Evolutionary conservation across 2,329 filamentous ascomycete species (phyloP).

Genomic region (Sphaerulina populicola): DNA sequence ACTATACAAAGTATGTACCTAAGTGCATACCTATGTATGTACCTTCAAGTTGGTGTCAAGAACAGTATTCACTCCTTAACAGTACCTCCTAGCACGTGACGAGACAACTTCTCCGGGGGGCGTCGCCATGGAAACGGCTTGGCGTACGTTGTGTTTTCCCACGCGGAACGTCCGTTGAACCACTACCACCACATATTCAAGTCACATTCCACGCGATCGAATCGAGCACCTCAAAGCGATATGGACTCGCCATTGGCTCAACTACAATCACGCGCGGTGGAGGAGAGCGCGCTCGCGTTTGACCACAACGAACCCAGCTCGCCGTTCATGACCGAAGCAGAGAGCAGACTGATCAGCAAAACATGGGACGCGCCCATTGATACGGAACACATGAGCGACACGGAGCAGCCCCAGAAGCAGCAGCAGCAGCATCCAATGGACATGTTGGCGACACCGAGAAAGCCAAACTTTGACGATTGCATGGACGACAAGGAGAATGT

Average conservation of each 20-base stretch:
- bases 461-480: conserved; percentile 7
- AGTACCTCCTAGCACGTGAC: no score
- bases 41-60: no score
- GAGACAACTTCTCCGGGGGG: no score
- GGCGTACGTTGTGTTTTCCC: neutral
- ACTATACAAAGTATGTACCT: no score
- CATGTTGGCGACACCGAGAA: conserved; percentile 15
- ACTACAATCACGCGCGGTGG: conserved; percentile 4
- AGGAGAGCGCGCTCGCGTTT: conserved; percentile 20
- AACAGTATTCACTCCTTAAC: no score
- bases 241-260: conserved; percentile 22
- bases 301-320: conserved; percentile 39
- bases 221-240: conserved; percentile 1
- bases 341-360: conserved; percentile 29
- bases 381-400: conserved; percentile 13
- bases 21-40: no score
- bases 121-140: no score
- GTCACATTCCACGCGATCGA: conserved; percentile 8
- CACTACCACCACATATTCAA: conserved; percentile 4
- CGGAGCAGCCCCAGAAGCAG: conserved; percentile 19
- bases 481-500: conserved; percentile 31
- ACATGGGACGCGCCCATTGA: conserved; percentile 20
- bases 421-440: conserved; percentile 16
- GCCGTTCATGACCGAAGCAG: conserved; percentile 42
- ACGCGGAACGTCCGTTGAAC: neutral